phyloP scores from a whole-genome alignment of 352 stramenopile genomes.

The Blastocystis sp. region DNA sequence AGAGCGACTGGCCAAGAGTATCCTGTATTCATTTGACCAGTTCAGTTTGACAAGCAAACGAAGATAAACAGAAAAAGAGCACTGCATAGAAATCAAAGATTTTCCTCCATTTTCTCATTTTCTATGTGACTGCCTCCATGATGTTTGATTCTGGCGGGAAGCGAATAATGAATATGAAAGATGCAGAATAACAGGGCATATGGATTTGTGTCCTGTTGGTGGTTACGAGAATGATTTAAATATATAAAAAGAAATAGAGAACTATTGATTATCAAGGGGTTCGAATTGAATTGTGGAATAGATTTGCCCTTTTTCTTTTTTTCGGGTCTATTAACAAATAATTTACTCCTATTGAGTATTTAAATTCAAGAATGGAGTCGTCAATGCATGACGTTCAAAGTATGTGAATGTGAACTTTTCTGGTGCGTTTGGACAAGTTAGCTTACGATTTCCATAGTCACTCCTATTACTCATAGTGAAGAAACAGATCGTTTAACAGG shows the following conservation, averaged over 20 bases:
- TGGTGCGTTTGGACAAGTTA: neutral
- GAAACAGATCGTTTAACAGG: neutral
- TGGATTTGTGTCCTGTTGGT: neutral
- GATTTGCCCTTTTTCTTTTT: neutral
- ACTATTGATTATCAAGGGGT: neutral
- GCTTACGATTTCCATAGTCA: neutral
- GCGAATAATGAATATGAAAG: neutral
- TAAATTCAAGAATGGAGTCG: slow-evolving; percentile 47
- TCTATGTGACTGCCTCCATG: neutral
- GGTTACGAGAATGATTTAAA: too few species aligned
- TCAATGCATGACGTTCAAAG: neutral
- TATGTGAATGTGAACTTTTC: neutral
- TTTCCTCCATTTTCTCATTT: neutral
- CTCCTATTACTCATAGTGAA: neutral
- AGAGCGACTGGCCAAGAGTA: slow-evolving; percentile 1
- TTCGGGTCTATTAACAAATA: neutral
- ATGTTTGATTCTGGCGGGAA: neutral
- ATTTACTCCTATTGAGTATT: neutral
- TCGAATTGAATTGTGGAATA: neutral
- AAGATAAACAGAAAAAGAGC: neutral
- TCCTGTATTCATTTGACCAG: neutral
- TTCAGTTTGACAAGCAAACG: neutral
- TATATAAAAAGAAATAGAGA: neutral
- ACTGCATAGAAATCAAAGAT: neutral
- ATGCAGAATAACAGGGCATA: neutral